A percentile compares a stretch with the other conserved stretches of the same genome.
These are phyloP conservation scores for Mycena latifolia DNA, from an alignment of 768 basidiomycete species.

Conservation along the genomic window DNA sequence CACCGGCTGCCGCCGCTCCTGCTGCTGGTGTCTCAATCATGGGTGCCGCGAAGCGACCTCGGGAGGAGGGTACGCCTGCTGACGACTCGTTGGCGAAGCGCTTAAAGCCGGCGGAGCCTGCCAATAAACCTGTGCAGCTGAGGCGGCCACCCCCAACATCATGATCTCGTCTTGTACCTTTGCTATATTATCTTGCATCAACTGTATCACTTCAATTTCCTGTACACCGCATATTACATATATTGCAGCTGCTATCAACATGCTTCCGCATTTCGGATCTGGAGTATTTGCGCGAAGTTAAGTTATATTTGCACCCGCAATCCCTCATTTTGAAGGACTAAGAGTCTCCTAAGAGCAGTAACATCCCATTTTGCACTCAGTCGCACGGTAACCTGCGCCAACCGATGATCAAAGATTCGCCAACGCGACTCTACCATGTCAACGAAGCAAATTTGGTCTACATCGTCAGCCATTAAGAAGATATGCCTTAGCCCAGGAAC, in stretches of 20 bases:
- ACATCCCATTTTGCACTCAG: neutral
- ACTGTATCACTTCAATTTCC: slow-evolving; percentile 15
- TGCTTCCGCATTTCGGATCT: too few relatives aligned
- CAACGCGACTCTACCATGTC: slow-evolving; percentile 17
- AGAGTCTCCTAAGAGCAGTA: neutral
- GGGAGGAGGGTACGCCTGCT: slow-evolving; percentile 64
- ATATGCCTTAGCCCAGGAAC: neutral
- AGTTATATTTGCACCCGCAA: neutral
- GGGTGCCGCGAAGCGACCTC: slow-evolving; percentile 77
- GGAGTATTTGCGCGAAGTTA: too few relatives aligned
- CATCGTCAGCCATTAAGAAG: neutral
- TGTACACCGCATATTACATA: slow-evolving; percentile 14
- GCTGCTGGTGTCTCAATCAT: slow-evolving; percentile 65
- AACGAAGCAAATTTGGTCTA: neutral
- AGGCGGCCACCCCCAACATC: slow-evolving; percentile 43
- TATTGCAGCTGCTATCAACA: neutral
- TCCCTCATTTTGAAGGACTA: neutral
- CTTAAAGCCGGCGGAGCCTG: slow-evolving; percentile 66
- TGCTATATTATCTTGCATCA: slow-evolving; percentile 9
- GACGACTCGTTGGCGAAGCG: slow-evolving; percentile 78
- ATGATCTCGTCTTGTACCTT: slow-evolving; percentile 12
- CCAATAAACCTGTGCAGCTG: slow-evolving; percentile 44
- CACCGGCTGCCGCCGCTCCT: slow-evolving; percentile 41
- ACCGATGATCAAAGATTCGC: slow-evolving; percentile 2
- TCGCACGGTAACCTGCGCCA: neutral